phyloP scores from a whole-genome alignment of 352 stramenopile species.

The Elongisporangium anandrum region DNA sequence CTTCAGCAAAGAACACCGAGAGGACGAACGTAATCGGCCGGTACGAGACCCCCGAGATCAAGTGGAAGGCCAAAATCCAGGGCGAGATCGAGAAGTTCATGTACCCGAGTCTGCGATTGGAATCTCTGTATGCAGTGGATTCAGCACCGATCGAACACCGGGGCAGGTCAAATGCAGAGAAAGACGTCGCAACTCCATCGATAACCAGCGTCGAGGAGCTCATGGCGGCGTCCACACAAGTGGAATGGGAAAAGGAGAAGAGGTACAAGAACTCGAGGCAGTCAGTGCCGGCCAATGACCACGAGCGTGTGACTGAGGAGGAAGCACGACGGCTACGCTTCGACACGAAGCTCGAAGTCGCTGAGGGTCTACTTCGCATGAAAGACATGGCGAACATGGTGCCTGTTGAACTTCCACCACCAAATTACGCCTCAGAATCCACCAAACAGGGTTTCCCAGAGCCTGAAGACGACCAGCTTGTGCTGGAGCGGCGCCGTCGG shows the following conservation, averaged over 20 bases:
- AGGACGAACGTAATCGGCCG: slow-evolving; percentile 31
- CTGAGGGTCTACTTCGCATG: slow-evolving; percentile 45
- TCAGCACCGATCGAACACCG: background rate
- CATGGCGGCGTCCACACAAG: slow-evolving; percentile 27
- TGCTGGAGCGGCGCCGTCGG: slow-evolving; percentile 6
- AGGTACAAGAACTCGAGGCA: slow-evolving; percentile 26
- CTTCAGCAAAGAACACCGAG: background rate
- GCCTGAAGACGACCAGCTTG: slow-evolving; percentile 6
- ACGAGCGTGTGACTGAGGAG: slow-evolving; percentile 15
- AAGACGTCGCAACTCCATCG: slow-evolving; percentile 20
- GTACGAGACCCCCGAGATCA: slow-evolving; percentile 53
- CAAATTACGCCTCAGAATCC: background rate
- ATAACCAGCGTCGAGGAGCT: slow-evolving; percentile 26
- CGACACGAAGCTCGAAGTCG: slow-evolving; percentile 53
- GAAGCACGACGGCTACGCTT: slow-evolving; percentile 35
- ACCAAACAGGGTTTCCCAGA: background rate
- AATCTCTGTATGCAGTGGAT: slow-evolving; percentile 30
- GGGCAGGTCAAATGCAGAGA: background rate
- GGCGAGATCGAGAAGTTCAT: slow-evolving; percentile 70
- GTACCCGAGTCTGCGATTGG: slow-evolving; percentile 62
- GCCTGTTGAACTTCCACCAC: background rate
- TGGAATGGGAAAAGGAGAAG: slow-evolving; percentile 51
- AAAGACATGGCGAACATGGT: slow-evolving; percentile 22
- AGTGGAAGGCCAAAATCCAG: slow-evolving; percentile 56
- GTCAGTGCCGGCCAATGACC: slow-evolving; percentile 15